A percentile compares a stretch with the other conserved stretches of the same genome.
Conservation (phyloP, 176 grass and related monocot genomes). For the Musa troglodytarum region DNA sequence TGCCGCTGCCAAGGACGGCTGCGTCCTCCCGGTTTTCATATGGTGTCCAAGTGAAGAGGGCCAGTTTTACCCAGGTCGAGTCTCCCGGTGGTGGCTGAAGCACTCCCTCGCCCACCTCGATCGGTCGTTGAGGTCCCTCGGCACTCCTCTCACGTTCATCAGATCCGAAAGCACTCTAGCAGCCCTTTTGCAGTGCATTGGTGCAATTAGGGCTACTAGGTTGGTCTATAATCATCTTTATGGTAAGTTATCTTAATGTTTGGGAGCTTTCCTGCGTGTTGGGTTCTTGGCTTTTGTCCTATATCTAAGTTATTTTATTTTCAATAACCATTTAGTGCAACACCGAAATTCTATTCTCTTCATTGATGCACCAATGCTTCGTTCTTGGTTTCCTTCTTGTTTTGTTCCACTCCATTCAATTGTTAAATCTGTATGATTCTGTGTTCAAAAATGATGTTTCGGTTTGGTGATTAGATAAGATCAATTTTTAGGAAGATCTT, state of each 20-base stretch:
- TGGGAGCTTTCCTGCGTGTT: neutral
- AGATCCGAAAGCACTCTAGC: slow-evolving; percentile 46
- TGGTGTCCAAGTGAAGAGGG: slow-evolving; percentile 73
- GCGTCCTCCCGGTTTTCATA: slow-evolving; percentile 69
- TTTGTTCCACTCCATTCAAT: too few species aligned
- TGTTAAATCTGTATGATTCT: too few species aligned
- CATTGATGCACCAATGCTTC: too few species aligned
- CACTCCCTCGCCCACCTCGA: slow-evolving; percentile 60
- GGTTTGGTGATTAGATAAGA: neutral
- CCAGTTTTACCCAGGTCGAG: slow-evolving; percentile 64
- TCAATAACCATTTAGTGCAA: neutral
- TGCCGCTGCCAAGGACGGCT: slow-evolving; percentile 40
- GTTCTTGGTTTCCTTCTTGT: neutral
- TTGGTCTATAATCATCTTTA: slow-evolving; percentile 91
- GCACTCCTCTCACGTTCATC: slow-evolving; percentile 57
- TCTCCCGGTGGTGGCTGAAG: slow-evolving; percentile 94
- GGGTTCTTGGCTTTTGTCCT: neutral
- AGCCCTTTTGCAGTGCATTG: slow-evolving; percentile 53
- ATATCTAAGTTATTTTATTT: neutral
- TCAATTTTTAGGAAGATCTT: neutral
- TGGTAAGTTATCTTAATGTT: slow-evolving; percentile 28
- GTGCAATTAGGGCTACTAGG: slow-evolving; percentile 45
- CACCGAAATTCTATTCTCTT: neutral
- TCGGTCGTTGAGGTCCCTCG: slow-evolving; percentile 51
- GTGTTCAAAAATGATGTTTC: neutral